Evolutionary conservation across 345 rosid genomes (phyloP).

Genomic region (Reutealis trisperma): DNA sequence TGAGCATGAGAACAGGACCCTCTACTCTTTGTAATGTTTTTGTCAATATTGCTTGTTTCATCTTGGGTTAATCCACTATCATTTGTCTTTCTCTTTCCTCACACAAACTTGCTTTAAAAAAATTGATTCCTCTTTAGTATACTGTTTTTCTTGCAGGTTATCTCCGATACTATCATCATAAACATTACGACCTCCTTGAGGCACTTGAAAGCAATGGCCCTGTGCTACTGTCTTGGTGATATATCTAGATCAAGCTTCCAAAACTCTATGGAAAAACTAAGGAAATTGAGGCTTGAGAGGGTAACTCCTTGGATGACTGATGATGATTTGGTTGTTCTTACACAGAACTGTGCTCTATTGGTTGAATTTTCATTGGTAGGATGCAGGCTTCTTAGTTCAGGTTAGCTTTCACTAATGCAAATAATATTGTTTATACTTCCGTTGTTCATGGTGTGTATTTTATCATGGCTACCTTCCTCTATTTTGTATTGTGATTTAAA

Average conservation of each 20-base stretch:
- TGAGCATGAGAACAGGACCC: background rate
- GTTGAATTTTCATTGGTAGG: constrained; percentile 65
- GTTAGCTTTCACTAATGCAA: constrained; percentile 32
- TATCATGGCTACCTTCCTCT: background rate
- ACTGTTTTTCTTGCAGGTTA: constrained; percentile 43
- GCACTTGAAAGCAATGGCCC: constrained; percentile 50
- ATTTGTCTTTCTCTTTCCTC: background rate
- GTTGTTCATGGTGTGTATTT: constrained; percentile 1
- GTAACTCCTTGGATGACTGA: constrained; percentile 79
- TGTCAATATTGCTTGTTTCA: background rate
- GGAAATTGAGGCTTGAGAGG: constrained; percentile 65
- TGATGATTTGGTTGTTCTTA: constrained; percentile 57
- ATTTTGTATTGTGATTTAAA: background rate
- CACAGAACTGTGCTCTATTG: constrained; percentile 52
- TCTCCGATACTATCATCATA: constrained; percentile 55
- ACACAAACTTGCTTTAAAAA: background rate
- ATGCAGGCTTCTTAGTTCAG: constrained; percentile 60
- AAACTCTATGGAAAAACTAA: constrained; percentile 43
- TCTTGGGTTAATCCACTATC: background rate
- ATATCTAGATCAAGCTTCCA: constrained; percentile 60
- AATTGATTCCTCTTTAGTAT: background rate
- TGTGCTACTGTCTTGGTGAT: constrained; percentile 77
- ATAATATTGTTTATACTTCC: background rate
- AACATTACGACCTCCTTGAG: constrained; percentile 46
- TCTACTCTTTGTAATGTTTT: background rate